Conservation (phyloP, 345 rosid genomes). For the Clausena lansium region DNA sequence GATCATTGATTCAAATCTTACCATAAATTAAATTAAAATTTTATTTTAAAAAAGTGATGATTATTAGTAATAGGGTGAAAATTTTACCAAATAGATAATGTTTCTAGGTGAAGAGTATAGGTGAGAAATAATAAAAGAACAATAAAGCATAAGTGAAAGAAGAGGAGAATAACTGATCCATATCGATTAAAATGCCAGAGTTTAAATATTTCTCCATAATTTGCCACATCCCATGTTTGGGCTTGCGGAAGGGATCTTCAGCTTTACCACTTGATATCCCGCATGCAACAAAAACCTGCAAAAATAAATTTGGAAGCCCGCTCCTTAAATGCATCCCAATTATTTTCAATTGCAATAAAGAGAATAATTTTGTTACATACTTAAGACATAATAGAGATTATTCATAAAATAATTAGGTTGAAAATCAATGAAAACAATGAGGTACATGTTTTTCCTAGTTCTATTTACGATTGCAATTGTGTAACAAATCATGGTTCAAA, state of each 20-base stretch:
- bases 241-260: conserved; percentile 81
- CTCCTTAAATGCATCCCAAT: background rate
- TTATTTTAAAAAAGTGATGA: no score
- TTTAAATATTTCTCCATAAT: conserved; percentile 82
- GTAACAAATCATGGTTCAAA: background rate
- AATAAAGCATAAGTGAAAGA: conserved; percentile 14
- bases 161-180: conserved; percentile 60
- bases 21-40: no score
- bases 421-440: background rate
- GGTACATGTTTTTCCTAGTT: background rate
- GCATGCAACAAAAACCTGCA: conserved; percentile 89
- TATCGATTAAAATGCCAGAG: conserved; percentile 73
- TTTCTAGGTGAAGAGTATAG: background rate
- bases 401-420: background rate
- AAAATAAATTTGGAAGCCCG: conserved; percentile 1
- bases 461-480: background rate
- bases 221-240: conserved; percentile 89
- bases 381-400: background rate
- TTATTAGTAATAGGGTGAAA: no score
- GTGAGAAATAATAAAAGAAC: background rate
- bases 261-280: conserved; percentile 45
- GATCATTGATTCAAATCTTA: background rate
- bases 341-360: background rate
- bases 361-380: background rate
- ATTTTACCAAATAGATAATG: no score